Percentiles rank a stretch among this genome's conserved stretches.
phyloP scores from a whole-genome alignment of 2,329 filamentous ascomycete species.

The Fusarium staphyleae region DNA sequence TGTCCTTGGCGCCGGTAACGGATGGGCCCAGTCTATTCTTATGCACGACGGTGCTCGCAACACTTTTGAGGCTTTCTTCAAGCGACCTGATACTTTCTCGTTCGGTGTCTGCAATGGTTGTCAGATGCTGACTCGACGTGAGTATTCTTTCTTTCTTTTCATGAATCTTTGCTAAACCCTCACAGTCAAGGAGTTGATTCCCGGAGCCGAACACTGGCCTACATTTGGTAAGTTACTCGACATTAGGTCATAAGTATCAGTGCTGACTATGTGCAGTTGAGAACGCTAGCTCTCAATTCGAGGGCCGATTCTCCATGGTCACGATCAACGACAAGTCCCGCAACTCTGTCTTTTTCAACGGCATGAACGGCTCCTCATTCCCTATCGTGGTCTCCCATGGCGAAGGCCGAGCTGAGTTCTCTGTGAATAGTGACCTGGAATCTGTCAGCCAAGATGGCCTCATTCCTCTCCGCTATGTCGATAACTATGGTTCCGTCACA shows the following conservation, averaged over 20 bases:
- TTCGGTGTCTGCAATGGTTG: slow-evolving; percentile 98
- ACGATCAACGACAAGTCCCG: slow-evolving; percentile 36
- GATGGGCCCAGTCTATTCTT: slow-evolving; percentile 94
- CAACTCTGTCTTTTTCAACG: slow-evolving; percentile 41
- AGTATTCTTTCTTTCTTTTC: background rate
- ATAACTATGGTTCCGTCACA: slow-evolving; percentile 77
- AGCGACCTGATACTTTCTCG: slow-evolving; percentile 86
- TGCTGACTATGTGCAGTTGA: slow-evolving; percentile 56
- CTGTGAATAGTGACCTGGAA: slow-evolving; percentile 58
- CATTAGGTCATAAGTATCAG: background rate
- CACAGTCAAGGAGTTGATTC: slow-evolving; percentile 40
- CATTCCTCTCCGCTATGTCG: slow-evolving; percentile 81
- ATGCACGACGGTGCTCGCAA: slow-evolving; percentile 78
- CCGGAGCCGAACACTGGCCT: slow-evolving; percentile 49
- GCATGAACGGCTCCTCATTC: slow-evolving; percentile 38
- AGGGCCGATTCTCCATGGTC: slow-evolving; percentile 41
- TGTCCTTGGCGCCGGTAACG: slow-evolving; percentile 85
- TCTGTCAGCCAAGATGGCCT: slow-evolving; percentile 70
- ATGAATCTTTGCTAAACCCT: background rate
- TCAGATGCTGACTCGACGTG: slow-evolving; percentile 81
- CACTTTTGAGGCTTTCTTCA: slow-evolving; percentile 87
- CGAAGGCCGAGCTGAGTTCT: slow-evolving; percentile 79
- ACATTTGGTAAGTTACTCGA: slow-evolving; percentile 61
- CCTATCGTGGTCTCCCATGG: slow-evolving; percentile 42
- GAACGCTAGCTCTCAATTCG: slow-evolving; percentile 63